phyloP scores from a whole-genome alignment of 768 basidiomycete genomes.

The Vararia minispora region DNA sequence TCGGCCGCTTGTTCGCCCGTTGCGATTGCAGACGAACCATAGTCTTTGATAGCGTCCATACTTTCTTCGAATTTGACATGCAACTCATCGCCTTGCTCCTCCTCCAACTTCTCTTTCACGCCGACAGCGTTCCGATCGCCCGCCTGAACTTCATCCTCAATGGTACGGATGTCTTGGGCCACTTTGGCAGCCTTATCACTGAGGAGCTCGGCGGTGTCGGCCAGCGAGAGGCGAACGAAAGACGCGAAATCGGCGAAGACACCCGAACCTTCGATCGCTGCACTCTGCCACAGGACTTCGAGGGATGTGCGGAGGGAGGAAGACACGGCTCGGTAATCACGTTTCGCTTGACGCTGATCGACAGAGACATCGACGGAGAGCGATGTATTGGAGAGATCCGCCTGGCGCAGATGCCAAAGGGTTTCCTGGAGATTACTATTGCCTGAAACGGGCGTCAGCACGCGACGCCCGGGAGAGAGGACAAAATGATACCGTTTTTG shows the following conservation, averaged over 20 bases:
- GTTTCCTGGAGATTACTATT: slow-evolving; percentile 58
- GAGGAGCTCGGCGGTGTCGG: slow-evolving; percentile 52
- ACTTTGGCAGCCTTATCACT: slow-evolving; percentile 39
- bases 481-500: slow-evolving; percentile 41
- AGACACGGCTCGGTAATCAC: slow-evolving; percentile 41
- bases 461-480: background rate
- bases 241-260: slow-evolving; percentile 55
- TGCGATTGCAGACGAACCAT: slow-evolving; percentile 47
- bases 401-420: slow-evolving; percentile 51
- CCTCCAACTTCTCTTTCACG: slow-evolving; percentile 35
- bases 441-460: slow-evolving; percentile 24
- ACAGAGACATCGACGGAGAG: slow-evolving; percentile 21
- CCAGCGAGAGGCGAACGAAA: slow-evolving; percentile 50
- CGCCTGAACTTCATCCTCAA: slow-evolving; percentile 47
- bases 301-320: slow-evolving; percentile 39
- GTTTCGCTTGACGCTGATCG: slow-evolving; percentile 33
- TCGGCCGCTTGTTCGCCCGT: slow-evolving; percentile 32
- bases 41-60: slow-evolving; percentile 53
- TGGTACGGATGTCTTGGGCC: slow-evolving; percentile 39
- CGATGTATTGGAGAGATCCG: slow-evolving; percentile 32
- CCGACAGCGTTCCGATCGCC: slow-evolving; percentile 52
- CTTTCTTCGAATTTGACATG: slow-evolving; percentile 52
- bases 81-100: slow-evolving; percentile 28
- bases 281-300: slow-evolving; percentile 39
- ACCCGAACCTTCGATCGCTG: slow-evolving; percentile 40